These are phyloP conservation scores for Aspergillus candidus DNA, from an alignment of 2,329 filamentous ascomycete species.

Conservation along the genomic window DNA sequence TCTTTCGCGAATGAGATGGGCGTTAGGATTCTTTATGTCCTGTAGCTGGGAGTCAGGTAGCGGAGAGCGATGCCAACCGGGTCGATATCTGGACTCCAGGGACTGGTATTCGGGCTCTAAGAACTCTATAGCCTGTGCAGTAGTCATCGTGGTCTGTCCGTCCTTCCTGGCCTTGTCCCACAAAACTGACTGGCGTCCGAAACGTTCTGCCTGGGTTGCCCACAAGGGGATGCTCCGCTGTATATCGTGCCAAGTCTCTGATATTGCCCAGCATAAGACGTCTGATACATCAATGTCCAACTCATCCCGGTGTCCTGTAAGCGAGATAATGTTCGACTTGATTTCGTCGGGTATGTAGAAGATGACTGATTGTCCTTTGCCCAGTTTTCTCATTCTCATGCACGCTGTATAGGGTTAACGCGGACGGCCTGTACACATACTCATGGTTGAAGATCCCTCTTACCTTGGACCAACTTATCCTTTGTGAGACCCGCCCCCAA, in stretches of 20 bases:
- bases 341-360: slow-evolving; percentile 59
- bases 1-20: slow-evolving; percentile 18
- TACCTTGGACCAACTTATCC: slow-evolving; percentile 63
- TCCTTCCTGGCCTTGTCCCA: slow-evolving; percentile 23
- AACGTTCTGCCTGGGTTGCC: slow-evolving; percentile 54
- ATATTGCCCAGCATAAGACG: slow-evolving; percentile 55
- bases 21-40: slow-evolving; percentile 23
- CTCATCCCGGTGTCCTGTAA: slow-evolving; percentile 7
- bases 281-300: slow-evolving; percentile 45
- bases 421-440: too few species aligned
- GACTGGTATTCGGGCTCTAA: slow-evolving; percentile 52
- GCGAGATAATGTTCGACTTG: slow-evolving; percentile 43
- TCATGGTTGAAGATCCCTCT: slow-evolving; percentile 7
- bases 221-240: slow-evolving; percentile 52
- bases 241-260: slow-evolving; percentile 50
- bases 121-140: slow-evolving; percentile 37
- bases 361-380: slow-evolving; percentile 58
- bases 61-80: slow-evolving; percentile 13
- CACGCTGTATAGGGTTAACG: slow-evolving; percentile 41
- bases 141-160: slow-evolving; percentile 10
- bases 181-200: slow-evolving; percentile 35
- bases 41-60: slow-evolving; percentile 1
- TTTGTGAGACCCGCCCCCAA: slow-evolving; percentile 61
- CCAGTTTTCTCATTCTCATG: slow-evolving; percentile 66
- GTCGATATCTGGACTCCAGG: slow-evolving; percentile 49